These are phyloP conservation scores for Lasiosphaeria hispida DNA, from an alignment of 495 filamentous ascomycete species.

Conservation along the genomic window DNA sequence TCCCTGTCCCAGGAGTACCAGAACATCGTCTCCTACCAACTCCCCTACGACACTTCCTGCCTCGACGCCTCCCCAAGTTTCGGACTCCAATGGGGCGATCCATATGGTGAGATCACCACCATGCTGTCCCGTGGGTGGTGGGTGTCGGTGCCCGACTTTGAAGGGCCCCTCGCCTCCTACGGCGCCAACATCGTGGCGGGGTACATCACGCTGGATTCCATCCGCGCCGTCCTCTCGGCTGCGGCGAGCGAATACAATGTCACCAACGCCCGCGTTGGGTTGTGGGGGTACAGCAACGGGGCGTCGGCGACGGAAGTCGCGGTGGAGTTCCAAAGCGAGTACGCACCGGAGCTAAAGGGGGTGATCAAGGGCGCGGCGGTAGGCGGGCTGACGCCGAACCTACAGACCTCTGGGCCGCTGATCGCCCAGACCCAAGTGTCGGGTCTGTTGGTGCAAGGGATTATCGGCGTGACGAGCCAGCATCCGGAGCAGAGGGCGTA, in stretches of 20 bases:
- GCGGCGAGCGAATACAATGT: conserved; percentile 5
- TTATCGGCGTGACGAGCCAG: conserved; percentile 28
- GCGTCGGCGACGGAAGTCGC: conserved; percentile 54
- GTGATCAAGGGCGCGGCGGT: conserved; percentile 52
- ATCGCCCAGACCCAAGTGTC: conserved; percentile 23
- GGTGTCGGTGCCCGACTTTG: conserved; percentile 50
- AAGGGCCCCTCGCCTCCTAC: conserved; percentile 44
- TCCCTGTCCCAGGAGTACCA: background rate
- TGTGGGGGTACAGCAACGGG: conserved; percentile 60
- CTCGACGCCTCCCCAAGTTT: conserved; percentile 24
- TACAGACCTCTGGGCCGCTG: conserved; percentile 24
- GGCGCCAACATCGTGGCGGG: conserved; percentile 36
- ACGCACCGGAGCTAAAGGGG: conserved; percentile 54
- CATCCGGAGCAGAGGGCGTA: conserved; percentile 27
- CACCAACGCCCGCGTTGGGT: conserved; percentile 24
- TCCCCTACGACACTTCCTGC: conserved; percentile 28
- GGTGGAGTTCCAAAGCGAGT: conserved; percentile 50
- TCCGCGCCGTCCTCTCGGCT: conserved; percentile 39
- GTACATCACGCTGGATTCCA: conserved; percentile 46
- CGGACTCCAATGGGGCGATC: conserved; percentile 22
- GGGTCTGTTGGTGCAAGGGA: conserved; percentile 23
- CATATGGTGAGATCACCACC: conserved; percentile 17
- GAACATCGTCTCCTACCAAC: conserved; percentile 24
- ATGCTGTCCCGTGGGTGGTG: conserved; percentile 39
- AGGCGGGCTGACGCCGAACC: conserved; percentile 44